Evolutionary conservation across 257 asterid species (phyloP).

Genomic region (Solanum virginianum): DNA sequence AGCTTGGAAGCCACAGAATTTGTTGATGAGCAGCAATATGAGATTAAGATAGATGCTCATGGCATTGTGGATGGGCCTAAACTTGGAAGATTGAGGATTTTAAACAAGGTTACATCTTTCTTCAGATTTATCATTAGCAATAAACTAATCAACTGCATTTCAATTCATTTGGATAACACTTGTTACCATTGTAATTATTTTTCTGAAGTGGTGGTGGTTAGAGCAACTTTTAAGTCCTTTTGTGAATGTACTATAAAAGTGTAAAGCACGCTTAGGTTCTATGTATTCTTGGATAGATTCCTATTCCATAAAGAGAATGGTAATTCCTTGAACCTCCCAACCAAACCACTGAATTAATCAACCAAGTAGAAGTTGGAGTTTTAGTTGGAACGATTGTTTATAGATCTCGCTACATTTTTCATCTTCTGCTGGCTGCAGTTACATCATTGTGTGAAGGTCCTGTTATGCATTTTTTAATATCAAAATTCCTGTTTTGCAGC

Average conservation of each 20-base stretch:
- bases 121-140: not conserved
- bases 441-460: not conserved
- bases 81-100: conserved; percentile 68
- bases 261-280: not conserved
- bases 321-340: not conserved
- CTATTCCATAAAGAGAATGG: not conserved
- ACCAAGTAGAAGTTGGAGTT: not conserved
- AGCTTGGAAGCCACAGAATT: conserved; percentile 53
- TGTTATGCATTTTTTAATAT: not conserved
- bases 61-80: conserved; percentile 71
- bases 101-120: conserved; percentile 43
- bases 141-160: not conserved
- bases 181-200: not conserved
- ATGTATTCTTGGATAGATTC: not conserved
- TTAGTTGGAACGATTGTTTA: not conserved
- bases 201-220: not conserved
- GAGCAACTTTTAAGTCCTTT: not conserved
- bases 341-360: not conserved
- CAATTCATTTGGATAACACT: not conserved
- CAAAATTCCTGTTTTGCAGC: conserved; percentile 31
- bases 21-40: conserved; percentile 59
- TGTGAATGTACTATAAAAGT: too few relatives aligned
- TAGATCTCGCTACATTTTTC: not conserved
- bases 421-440: not conserved
- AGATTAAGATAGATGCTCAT: conserved; percentile 64